Evolutionary conservation across 208 protist species (phyloP), one percentile per base, ranked within the genome.

Genomic region (Strigomonas culicis): DNA sequence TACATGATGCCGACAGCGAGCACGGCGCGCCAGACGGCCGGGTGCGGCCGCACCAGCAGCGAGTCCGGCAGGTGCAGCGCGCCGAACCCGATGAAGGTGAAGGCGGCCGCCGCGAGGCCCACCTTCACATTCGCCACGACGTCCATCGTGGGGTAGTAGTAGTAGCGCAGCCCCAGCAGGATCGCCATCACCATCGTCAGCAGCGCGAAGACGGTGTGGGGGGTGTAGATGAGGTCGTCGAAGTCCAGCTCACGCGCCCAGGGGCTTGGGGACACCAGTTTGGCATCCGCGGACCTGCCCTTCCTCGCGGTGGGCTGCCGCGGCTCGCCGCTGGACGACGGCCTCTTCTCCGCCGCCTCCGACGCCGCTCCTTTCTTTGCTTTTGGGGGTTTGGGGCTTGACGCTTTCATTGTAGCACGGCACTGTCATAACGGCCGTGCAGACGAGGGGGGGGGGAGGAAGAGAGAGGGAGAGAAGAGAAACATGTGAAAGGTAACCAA

Each of bases 21-120:
- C 7, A 98, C 86, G 0, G 83, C 55, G 17, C 97, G 84, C 97
- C 98, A 99, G 30, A 99, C 67, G 41, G 78, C 82, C 27, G 98
- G 98, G 77, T 99, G 98, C 24, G 98, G 98, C n/a, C 97, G 83
- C 36, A 95, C 77, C 59, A 99, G 83, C 15, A 95, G 68, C 24
- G 90, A 92, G 79, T 98, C 92, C 17, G 87, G 85, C 36, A 98
- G 79, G 60, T 98, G 84, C 61, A 97, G 67, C n/a, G 85, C 70
- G 47, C 88, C 92, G 79, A 97, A 97, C 28, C 88, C 82, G 41
- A 98, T 67, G 59, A 98, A 97, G 13, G 87, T 77, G 31, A 92
- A 65, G 15, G 66, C 64, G 8, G 80, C 79, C 7, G 88, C 93
- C 10, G 51, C 64, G 24, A 93, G 75, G 2, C 91, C 91, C 0